Conservation (phyloP, 768 basidiomycete genomes). For the Podaxis sp. region DNA sequence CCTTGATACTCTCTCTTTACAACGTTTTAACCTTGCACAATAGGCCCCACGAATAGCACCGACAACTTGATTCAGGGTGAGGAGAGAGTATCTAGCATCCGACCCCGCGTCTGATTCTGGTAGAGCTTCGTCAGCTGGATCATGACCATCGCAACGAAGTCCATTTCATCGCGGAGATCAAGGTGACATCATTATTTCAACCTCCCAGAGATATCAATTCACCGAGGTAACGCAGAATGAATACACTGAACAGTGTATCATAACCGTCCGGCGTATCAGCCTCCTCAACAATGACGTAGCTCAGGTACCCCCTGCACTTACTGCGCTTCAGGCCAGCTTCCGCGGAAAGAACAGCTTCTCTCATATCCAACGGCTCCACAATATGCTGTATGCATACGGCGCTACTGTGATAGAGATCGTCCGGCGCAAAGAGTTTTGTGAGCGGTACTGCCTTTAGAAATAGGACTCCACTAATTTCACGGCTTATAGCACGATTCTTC, state of each 20-base stretch:
- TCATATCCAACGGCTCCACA: slow-evolving; percentile 88
- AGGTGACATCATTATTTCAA: slow-evolving; percentile 36
- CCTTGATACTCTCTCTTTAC: slow-evolving; percentile 25
- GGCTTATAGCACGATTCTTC: slow-evolving; percentile 67
- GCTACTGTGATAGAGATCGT: slow-evolving; percentile 91
- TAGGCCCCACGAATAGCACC: slow-evolving; percentile 3
- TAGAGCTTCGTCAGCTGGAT: slow-evolving; percentile 69
- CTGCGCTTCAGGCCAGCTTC: slow-evolving; percentile 68
- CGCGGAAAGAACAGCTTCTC: slow-evolving; percentile 80
- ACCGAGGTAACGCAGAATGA: slow-evolving; percentile 53
- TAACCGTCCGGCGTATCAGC: slow-evolving; percentile 73
- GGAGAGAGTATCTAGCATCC: not conserved
- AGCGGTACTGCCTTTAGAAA: slow-evolving; percentile 24
- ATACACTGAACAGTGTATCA: slow-evolving; percentile 67
- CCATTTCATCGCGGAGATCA: slow-evolving; percentile 51
- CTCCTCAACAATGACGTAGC: slow-evolving; percentile 80
- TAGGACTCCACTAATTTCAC: not conserved
- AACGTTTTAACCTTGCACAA: slow-evolving; percentile 36
- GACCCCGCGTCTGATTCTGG: not conserved
- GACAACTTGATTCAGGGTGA: slow-evolving; percentile 11
- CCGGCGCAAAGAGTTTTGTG: slow-evolving; percentile 86
- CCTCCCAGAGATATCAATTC: slow-evolving; percentile 19
- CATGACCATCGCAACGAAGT: slow-evolving; percentile 61
- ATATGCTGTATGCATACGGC: slow-evolving; percentile 89
- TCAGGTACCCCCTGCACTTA: slow-evolving; percentile 64